Evolutionary conservation across 805 yeast species (phyloP).

Genomic region (Ogataea naganishii): DNA sequence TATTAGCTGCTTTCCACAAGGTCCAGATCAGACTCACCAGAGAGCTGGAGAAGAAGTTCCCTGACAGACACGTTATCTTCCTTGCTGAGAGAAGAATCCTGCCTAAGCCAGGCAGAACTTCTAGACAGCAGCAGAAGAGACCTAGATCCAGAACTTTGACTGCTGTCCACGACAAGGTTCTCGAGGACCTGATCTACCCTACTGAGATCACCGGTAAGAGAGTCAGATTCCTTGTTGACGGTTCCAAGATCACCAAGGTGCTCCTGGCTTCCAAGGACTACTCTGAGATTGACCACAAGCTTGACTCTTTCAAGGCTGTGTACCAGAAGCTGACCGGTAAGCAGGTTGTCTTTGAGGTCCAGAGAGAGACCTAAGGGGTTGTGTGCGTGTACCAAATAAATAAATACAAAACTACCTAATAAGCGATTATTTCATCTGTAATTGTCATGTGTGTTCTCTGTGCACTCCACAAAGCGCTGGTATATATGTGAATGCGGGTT

Average conservation of each 20-base stretch:
- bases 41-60: conserved; percentile 99
- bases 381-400: background rate
- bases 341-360: conserved; percentile 97
- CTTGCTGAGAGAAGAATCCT: conserved; percentile 99
- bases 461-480: too few species aligned
- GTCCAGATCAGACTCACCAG: conserved; percentile 96
- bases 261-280: conserved; percentile 97
- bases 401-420: background rate
- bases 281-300: conserved; percentile 94
- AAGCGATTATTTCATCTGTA: background rate
- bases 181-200: conserved; percentile 99
- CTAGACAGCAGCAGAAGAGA: conserved; percentile 95
- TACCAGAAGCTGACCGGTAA: conserved; percentile 98
- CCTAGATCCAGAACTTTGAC: conserved; percentile 99
- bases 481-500: too few species aligned
- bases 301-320: conserved; percentile 98
- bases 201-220: conserved; percentile 99
- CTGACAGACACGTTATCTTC: conserved; percentile 99
- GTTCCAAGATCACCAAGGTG: conserved; percentile 96
- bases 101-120: conserved; percentile 96
- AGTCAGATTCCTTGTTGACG: conserved; percentile 98
- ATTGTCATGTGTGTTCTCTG: background rate
- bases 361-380: conserved; percentile 41
- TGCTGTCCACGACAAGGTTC: conserved; percentile 96
- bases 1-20: conserved; percentile 87